A percentile compares a stretch with the other conserved stretches of the same genome.
Evolutionary conservation across 495 filamentous ascomycete species (phyloP).

Genomic region (Bacidia rubella): DNA sequence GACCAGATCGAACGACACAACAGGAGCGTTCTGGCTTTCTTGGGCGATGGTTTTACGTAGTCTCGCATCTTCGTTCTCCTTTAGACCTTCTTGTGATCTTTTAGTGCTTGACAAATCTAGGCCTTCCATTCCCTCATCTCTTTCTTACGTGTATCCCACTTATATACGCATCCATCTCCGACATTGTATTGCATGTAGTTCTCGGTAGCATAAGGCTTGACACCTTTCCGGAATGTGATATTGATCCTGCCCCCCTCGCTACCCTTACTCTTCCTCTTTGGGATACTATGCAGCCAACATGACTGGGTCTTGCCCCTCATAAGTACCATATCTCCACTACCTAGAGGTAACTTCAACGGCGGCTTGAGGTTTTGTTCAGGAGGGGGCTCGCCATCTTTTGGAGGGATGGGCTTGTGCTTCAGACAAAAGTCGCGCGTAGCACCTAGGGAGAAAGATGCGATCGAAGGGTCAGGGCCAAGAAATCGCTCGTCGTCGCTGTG

Average conservation of each 20-base stretch:
- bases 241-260: constrained; percentile 52
- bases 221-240: constrained; percentile 56
- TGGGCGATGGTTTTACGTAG: too few relatives aligned
- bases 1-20: too few relatives aligned
- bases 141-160: constrained; percentile 40
- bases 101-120: background rate
- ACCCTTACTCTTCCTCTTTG: constrained; percentile 49
- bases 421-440: constrained; percentile 52
- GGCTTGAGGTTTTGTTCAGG: constrained; percentile 11
- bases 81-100: too few relatives aligned
- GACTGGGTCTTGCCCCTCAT: constrained; percentile 57
- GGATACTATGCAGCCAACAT: constrained; percentile 63
- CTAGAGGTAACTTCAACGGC: constrained; percentile 46
- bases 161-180: constrained; percentile 45
- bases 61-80: too few relatives aligned
- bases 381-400: constrained; percentile 12
- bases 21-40: too few relatives aligned
- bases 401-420: constrained; percentile 47
- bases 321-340: constrained; percentile 56
- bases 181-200: constrained; percentile 71
- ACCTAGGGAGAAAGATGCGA: constrained; percentile 57
- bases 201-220: constrained; percentile 51
- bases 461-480: constrained; percentile 49
- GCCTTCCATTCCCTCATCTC: constrained; percentile 41
- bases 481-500: constrained; percentile 68